phyloP scores from a whole-genome alignment of 306 rosid genomes.

The Quercus ilex region DNA sequence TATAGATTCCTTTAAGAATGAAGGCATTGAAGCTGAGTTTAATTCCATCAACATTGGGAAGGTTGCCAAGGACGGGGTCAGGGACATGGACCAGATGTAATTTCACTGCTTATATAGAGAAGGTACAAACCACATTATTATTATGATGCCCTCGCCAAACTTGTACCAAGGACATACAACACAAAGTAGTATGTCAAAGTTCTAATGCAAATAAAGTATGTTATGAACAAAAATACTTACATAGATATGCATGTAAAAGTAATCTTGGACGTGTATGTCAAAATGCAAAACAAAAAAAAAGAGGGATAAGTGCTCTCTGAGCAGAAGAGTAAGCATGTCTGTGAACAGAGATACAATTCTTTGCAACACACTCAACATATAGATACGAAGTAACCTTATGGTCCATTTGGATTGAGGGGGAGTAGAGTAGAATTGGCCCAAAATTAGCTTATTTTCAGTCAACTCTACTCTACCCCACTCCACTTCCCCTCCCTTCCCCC shows the following conservation, averaged over 20 bases:
- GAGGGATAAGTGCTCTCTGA: background rate
- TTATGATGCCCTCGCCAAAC: background rate
- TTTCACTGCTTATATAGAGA: background rate
- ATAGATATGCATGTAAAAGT: background rate
- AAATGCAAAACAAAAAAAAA: background rate
- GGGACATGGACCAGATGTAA: background rate
- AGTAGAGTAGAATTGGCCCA: too few species aligned
- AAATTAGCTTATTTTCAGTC: too few species aligned
- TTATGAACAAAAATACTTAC: background rate
- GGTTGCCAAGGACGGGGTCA: background rate
- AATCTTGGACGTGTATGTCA: background rate
- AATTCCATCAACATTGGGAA: background rate
- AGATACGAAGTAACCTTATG: slow-evolving; percentile 5
- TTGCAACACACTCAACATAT: slow-evolving; percentile 8
- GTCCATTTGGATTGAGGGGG: background rate
- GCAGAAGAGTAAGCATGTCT: background rate
- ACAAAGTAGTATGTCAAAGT: background rate
- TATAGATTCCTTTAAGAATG: background rate
- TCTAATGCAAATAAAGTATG: background rate
- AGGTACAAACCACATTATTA: background rate
- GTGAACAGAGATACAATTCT: background rate
- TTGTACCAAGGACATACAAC: background rate
- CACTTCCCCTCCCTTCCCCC: too few species aligned
- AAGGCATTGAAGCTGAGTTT: background rate
- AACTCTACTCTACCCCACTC: too few species aligned